Percentiles rank a stretch among this genome's conserved stretches.
Evolutionary conservation across 2,329 filamentous ascomycete species (phyloP).

Genomic region (Cadophora gregata): DNA sequence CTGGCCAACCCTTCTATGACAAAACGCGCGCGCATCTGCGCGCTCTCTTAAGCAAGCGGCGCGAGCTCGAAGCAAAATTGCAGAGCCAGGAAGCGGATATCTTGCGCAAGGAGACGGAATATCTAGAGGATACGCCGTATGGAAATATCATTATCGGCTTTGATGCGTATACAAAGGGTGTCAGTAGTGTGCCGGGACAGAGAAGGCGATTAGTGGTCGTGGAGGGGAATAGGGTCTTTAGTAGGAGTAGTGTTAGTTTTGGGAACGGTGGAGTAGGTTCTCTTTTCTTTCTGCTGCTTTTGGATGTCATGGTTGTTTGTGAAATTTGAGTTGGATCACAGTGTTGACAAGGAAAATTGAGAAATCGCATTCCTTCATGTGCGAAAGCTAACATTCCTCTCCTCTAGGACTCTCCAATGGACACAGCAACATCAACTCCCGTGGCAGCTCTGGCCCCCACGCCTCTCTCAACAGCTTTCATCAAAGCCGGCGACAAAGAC

Average conservation of each 20-base stretch:
- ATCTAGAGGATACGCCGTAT: slow-evolving; percentile 85
- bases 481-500: slow-evolving; percentile 45
- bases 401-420: slow-evolving; percentile 40
- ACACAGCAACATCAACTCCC: slow-evolving; percentile 42
- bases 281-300: background rate
- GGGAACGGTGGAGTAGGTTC: slow-evolving; percentile 45
- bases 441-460: slow-evolving; percentile 56
- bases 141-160: slow-evolving; percentile 98
- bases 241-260: slow-evolving; percentile 60
- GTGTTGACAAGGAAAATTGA: background rate
- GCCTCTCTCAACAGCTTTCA: slow-evolving; percentile 60
- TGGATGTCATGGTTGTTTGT: background rate
- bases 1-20: slow-evolving; percentile 71
- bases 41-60: slow-evolving; percentile 70
- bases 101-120: slow-evolving; percentile 80
- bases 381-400: background rate
- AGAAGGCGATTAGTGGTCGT: slow-evolving; percentile 67
- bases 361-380: background rate
- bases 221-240: slow-evolving; percentile 77
- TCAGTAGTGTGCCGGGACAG: slow-evolving; percentile 61
- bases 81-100: slow-evolving; percentile 75
- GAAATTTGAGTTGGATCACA: no score
- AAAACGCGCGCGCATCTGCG: slow-evolving; percentile 71
- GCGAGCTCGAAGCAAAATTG: slow-evolving; percentile 47
- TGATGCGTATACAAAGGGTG: slow-evolving; percentile 96